Conservation (phyloP, 2,329 filamentous ascomycete species). For the Verticillium klebahnii region DNA sequence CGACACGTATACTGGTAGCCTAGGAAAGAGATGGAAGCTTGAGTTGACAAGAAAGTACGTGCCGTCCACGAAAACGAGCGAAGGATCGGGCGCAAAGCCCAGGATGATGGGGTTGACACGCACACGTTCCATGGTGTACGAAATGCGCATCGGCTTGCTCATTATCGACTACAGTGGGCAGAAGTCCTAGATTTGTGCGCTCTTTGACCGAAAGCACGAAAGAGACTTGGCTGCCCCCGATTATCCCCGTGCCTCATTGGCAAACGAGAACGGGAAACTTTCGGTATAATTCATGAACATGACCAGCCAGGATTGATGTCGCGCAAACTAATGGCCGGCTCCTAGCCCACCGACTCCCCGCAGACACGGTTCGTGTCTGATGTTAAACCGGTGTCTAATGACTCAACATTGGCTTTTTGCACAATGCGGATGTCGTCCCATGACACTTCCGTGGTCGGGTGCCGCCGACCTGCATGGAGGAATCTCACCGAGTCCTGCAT, state of each 20-base stretch:
- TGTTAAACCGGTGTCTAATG: too few relatives aligned
- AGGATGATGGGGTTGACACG: constrained; percentile 21
- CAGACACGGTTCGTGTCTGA: neutral
- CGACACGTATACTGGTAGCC: constrained; percentile 35
- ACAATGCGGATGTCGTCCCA: too few relatives aligned
- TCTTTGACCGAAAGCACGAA: too few relatives aligned
- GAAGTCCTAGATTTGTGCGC: too few relatives aligned
- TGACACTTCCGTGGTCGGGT: too few relatives aligned
- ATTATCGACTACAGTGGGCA: neutral
- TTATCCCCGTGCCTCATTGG: neutral
- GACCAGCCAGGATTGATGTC: neutral
- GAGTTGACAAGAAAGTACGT: constrained; percentile 42
- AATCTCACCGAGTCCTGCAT: too few relatives aligned
- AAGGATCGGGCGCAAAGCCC: constrained; percentile 25
- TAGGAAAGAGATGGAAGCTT: constrained; percentile 55
- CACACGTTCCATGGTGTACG: neutral
- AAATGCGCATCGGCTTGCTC: neutral
- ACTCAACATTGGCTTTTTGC: too few relatives aligned
- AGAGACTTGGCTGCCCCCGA: neutral
- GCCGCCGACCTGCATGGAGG: too few relatives aligned
- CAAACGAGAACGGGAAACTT: neutral
- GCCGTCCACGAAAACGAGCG: constrained; percentile 19
- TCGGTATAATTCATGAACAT: neutral
- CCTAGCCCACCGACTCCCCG: neutral
- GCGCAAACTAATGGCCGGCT: neutral